Conservation (phyloP, 2,329 filamentous ascomycete species). For the Neocucurbitaria cava region DNA sequence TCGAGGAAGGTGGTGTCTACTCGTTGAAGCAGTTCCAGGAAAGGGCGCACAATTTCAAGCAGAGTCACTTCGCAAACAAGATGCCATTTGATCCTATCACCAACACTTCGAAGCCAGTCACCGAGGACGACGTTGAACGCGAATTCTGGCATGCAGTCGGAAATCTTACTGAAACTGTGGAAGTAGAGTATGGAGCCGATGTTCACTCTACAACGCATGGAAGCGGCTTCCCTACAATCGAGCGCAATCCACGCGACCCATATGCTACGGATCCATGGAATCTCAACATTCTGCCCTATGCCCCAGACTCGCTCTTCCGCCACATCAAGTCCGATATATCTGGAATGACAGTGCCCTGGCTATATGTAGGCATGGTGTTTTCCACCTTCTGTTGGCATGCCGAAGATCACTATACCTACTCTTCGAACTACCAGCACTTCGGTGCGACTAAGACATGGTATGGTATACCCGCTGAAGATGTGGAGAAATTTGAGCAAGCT, state of each 20-base stretch:
- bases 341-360: constrained; percentile 98
- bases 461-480: constrained; percentile 91
- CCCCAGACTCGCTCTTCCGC: constrained; percentile 90
- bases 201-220: constrained; percentile 98
- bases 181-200: constrained; percentile 97
- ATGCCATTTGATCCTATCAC: constrained; percentile 86
- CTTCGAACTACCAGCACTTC: constrained; percentile 97
- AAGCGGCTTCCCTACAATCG: constrained; percentile 93
- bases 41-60: constrained; percentile 93
- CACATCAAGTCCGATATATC: constrained; percentile 99
- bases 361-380: constrained; percentile 99
- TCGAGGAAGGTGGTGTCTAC: constrained; percentile 95
- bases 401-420: constrained; percentile 97
- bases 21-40: constrained; percentile 96
- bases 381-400: constrained; percentile 99
- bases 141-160: constrained; percentile 98
- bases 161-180: constrained; percentile 91
- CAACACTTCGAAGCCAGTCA: constrained; percentile 80
- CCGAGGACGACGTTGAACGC: constrained; percentile 92
- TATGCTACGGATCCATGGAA: constrained; percentile 96
- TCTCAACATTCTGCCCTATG: constrained; percentile 87
- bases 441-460: constrained; percentile 99
- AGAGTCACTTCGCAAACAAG: constrained; percentile 88
- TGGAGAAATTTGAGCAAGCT: constrained; percentile 91
- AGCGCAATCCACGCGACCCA: constrained; percentile 84